Evolutionary conservation across 441 rosid genomes (phyloP).

Genomic region (Syzygium malaccense): DNA sequence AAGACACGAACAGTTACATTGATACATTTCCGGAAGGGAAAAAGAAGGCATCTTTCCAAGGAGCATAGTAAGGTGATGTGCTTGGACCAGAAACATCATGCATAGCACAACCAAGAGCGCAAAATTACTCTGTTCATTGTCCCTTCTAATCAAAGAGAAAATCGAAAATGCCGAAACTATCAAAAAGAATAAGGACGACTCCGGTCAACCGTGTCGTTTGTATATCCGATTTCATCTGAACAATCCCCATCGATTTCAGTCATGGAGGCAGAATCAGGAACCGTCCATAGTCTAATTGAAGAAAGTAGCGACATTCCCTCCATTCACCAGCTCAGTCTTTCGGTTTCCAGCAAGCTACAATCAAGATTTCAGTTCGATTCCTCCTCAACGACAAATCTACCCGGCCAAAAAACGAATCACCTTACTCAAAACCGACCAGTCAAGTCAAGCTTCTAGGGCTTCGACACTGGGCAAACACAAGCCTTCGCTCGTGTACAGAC

Average conservation of each 20-base stretch:
- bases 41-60: not conserved
- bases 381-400: not conserved
- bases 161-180: not conserved
- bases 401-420: not conserved
- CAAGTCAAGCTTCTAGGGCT: not conserved
- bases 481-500: not conserved
- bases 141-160: not conserved
- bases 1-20: not conserved
- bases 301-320: not conserved
- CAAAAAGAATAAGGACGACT: not conserved
- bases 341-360: not conserved
- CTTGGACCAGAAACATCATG: not conserved
- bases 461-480: not conserved
- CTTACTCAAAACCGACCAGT: not conserved
- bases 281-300: not conserved
- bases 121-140: not conserved
- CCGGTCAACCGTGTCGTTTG: not conserved
- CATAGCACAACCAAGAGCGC: not conserved
- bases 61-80: not conserved
- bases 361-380: not conserved
- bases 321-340: conserved; percentile 1
- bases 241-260: not conserved
- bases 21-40: not conserved
- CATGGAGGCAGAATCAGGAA: not conserved
- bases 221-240: not conserved